Evolutionary conservation across 768 basidiomycete genomes (phyloP).

Genomic region (Strobilomyces confusus): DNA sequence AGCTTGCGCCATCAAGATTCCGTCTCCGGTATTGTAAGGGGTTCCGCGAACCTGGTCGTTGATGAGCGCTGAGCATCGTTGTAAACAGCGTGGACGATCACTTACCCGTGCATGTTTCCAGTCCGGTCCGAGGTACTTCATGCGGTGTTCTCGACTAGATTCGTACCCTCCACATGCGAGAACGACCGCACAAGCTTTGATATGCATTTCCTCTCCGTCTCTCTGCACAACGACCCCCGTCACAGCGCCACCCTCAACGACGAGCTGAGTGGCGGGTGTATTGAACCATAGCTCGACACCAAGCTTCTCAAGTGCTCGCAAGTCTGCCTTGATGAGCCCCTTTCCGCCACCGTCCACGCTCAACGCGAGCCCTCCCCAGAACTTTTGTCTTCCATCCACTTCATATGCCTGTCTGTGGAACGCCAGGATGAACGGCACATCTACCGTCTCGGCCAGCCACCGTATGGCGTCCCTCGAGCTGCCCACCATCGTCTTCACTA

Average conservation of each 20-base stretch:
- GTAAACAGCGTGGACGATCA: not conserved
- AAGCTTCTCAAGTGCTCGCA: slow-evolving; percentile 41
- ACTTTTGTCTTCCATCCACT: slow-evolving; percentile 56
- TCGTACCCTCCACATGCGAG: slow-evolving; percentile 69
- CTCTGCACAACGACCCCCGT: slow-evolving; percentile 44
- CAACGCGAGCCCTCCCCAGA: slow-evolving; percentile 69
- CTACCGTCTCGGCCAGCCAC: slow-evolving; percentile 53
- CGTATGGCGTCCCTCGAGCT: slow-evolving; percentile 51
- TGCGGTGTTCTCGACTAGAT: slow-evolving; percentile 48
- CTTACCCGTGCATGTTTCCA: slow-evolving; percentile 58
- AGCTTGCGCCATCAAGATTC: slow-evolving; percentile 47
- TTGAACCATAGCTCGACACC: slow-evolving; percentile 59
- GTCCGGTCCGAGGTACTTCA: slow-evolving; percentile 49
- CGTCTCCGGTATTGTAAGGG: slow-evolving; percentile 68
- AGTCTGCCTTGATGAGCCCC: slow-evolving; percentile 58
- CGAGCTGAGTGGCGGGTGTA: slow-evolving; percentile 39
- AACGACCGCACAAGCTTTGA: slow-evolving; percentile 46
- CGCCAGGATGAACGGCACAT: slow-evolving; percentile 53
- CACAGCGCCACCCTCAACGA: slow-evolving; percentile 35
- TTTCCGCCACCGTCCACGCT: slow-evolving; percentile 65
- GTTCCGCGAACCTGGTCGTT: slow-evolving; percentile 57
- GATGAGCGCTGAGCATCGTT: not conserved
- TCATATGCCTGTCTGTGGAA: slow-evolving; percentile 69
- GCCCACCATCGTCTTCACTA: slow-evolving; percentile 52
- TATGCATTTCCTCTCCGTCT: slow-evolving; percentile 32